A percentile compares a stretch with the other conserved stretches of the same genome.
Conservation (phyloP, 345 rosid species). For the Anacardium occidentale region DNA sequence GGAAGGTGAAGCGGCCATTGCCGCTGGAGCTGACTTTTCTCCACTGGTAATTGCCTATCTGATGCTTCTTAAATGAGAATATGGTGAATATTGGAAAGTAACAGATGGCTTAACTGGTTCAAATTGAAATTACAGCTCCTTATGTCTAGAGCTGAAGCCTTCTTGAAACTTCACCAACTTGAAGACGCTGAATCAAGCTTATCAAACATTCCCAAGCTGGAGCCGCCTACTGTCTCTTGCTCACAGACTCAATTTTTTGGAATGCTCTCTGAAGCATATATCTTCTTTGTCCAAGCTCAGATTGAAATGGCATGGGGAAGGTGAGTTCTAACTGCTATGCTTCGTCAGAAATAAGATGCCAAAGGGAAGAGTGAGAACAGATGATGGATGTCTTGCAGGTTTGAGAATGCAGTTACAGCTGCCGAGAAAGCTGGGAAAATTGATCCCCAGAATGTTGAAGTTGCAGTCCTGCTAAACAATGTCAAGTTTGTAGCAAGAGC, state of each 20-base stretch:
- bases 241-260: constrained; percentile 56
- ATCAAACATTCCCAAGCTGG: constrained; percentile 48
- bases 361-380: constrained; percentile 32
- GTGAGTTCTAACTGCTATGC: constrained; percentile 43
- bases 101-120: constrained; percentile 32
- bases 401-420: constrained; percentile 74
- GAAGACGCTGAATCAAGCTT: constrained; percentile 70
- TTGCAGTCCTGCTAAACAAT: constrained; percentile 54
- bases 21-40: constrained; percentile 81
- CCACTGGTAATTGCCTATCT: constrained; percentile 57
- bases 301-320: constrained; percentile 93
- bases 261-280: constrained; percentile 81
- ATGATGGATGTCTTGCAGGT: constrained; percentile 73
- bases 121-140: constrained; percentile 72
- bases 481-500: constrained; percentile 70
- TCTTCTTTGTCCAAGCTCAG: constrained; percentile 66
- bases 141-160: constrained; percentile 97
- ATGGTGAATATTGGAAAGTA: constrained; percentile 1
- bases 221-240: constrained; percentile 37
- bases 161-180: constrained; percentile 72
- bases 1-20: constrained; percentile 69
- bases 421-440: constrained; percentile 79
- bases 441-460: constrained; percentile 70
- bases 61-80: neutral
- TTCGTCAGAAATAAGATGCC: constrained; percentile 14